A percentile compares a stretch with the other conserved stretches of the same genome.
Conservation (phyloP, 371 early-diverging fungal species). For the Batkoa obscura region DNA sequence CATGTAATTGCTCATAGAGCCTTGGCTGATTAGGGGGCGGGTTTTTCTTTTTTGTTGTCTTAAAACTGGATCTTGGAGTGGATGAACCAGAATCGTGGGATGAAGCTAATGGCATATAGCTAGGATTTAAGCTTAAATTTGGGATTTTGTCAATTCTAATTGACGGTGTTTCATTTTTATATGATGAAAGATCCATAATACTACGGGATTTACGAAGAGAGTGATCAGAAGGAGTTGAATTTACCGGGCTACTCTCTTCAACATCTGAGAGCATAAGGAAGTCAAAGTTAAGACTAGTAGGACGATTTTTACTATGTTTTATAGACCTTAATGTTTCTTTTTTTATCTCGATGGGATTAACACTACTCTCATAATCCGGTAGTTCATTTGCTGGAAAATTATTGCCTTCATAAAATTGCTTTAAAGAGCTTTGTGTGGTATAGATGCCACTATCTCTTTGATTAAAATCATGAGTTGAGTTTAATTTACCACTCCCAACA, state of each 20-base stretch:
- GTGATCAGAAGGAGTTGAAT: too few relatives aligned
- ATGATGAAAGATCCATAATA: neutral
- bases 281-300: too few relatives aligned
- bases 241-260: neutral
- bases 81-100: neutral
- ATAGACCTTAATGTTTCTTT: too few relatives aligned
- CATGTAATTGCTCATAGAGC: too few relatives aligned
- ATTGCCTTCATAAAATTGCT: neutral
- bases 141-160: neutral
- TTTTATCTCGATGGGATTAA: too few relatives aligned
- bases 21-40: too few relatives aligned
- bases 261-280: neutral
- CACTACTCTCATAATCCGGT: too few relatives aligned
- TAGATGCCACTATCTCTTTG: neutral
- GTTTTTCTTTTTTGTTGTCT: too few relatives aligned
- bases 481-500: neutral
- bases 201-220: neutral
- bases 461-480: neutral
- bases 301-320: too few relatives aligned
- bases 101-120: neutral
- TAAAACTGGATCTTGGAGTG: too few relatives aligned
- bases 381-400: neutral
- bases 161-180: neutral
- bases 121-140: neutral
- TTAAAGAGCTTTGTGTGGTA: neutral